Evolutionary conservation across 352 stramenopile species (phyloP), one percentile per base, ranked within the genome.

Genomic region (Phytopythium litorale): DNA sequence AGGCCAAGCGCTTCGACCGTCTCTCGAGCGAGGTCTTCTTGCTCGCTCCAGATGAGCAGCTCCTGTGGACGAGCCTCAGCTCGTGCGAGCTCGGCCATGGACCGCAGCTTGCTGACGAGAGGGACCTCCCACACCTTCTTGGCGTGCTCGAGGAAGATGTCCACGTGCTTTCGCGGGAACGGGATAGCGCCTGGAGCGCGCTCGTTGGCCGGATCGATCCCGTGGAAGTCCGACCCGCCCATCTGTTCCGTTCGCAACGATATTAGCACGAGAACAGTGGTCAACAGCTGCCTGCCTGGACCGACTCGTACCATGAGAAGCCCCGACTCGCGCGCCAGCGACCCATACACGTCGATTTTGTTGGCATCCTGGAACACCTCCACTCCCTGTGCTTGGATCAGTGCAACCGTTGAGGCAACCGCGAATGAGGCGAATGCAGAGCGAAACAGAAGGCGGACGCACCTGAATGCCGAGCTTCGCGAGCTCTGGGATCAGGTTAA

Each of bases 311-410:
- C 83, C 67, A 78, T 87, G 28, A 95, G 65, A 12, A 95, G 65
- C 3, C 72, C 65, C 19, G 79, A 91, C 67, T 95, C 86, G 30
- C 72, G 83, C n/a, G 86, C 86, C 23, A 92, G 69, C 9, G 67
- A 68, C 11, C 84, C 81, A 67, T 95, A 95, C 68, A 89, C 79
- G 62, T 93, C 81, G 60, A 95, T 89, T 66, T 92, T 95, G 58
- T 69, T 76, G 13, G 67, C 78, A 56, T 93, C 84, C 58, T 93
- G 83, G 57, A 89, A 95, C 28, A 95, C 86, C 48, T 95, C 86
- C 18, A 95, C 66, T 35, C 86, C 86, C 80, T 94, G 60, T 16
- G 60, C 51, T 53, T 28, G n/a, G 3, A 33, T 33, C 19, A 13
- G 25, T 25, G 50, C 7, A 25, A 42, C 25, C 19, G 7, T 23